Conservation (phyloP, 1,139 yeast genomes). For the Spencermartinsiella ligniputridi region DNA sequence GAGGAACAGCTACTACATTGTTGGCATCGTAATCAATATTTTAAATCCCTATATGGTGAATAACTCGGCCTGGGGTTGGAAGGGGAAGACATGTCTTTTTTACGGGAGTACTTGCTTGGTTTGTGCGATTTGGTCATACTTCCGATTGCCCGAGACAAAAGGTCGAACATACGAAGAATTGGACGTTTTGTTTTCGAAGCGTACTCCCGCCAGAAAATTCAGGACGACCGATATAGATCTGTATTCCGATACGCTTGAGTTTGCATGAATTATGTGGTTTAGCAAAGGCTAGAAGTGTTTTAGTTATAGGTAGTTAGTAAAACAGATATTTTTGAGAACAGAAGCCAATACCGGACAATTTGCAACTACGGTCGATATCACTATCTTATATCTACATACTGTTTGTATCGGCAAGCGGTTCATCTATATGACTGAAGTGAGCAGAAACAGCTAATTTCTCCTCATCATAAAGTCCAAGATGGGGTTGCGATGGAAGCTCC, state of each 20-base stretch:
- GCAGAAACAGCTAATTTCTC: no score
- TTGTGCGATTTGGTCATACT: constrained; percentile 38
- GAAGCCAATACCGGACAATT: no score
- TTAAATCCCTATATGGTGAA: constrained; percentile 53
- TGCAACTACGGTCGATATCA: no score
- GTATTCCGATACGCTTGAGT: no score
- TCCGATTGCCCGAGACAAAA: constrained; percentile 55
- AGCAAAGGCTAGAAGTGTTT: no score
- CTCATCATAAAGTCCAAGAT: neutral
- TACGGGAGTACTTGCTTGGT: constrained; percentile 46
- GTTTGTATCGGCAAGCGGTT: no score
- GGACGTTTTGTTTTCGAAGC: constrained; percentile 35
- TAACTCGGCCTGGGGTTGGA: constrained; percentile 52
- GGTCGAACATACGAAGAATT: constrained; percentile 56
- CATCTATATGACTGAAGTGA: no score
- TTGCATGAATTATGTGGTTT: no score
- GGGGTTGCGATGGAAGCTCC: neutral
- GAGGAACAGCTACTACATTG: constrained; percentile 40
- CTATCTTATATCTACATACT: no score
- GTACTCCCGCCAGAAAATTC: constrained; percentile 43
- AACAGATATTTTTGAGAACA: no score
- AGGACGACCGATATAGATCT: no score
- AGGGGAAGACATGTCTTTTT: constrained; percentile 53
- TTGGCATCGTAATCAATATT: constrained; percentile 41
- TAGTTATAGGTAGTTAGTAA: no score